Percentiles rank a stretch among this genome's conserved stretches.
phyloP scores from a whole-genome alignment of 495 filamentous ascomycete genomes.

The Physcia stellaris region DNA sequence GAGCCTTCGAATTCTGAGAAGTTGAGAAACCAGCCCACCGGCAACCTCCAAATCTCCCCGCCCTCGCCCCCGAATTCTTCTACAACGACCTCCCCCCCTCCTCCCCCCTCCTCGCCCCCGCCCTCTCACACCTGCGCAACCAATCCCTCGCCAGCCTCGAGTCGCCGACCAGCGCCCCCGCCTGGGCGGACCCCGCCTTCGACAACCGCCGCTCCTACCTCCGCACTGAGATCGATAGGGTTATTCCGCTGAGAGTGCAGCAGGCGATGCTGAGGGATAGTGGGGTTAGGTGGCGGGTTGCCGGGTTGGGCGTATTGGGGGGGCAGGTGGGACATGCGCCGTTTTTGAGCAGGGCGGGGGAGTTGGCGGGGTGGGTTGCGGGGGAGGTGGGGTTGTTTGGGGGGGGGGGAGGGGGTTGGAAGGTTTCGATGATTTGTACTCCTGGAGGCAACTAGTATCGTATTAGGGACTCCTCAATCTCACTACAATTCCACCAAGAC shows the following conservation, averaged over 20 bases:
- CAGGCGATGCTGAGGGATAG: slow-evolving; percentile 19
- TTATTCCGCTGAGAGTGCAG: slow-evolving; percentile 19
- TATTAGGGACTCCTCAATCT: too few relatives aligned
- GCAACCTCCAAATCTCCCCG: slow-evolving; percentile 12
- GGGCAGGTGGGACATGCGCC: slow-evolving; percentile 23
- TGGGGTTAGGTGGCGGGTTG: slow-evolving; percentile 13
- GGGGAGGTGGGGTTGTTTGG: not conserved
- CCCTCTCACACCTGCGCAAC: slow-evolving; percentile 7
- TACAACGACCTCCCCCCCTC: slow-evolving; percentile 21
- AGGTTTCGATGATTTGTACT: too few relatives aligned
- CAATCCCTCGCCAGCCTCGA: slow-evolving; percentile 21
- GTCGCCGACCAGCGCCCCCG: slow-evolving; percentile 2
- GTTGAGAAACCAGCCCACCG: slow-evolving; percentile 17
- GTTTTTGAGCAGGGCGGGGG: slow-evolving; percentile 20
- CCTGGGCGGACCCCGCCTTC: slow-evolving; percentile 16
- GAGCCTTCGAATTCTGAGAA: slow-evolving; percentile 9
- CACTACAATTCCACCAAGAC: too few relatives aligned
- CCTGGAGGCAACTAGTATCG: too few relatives aligned
- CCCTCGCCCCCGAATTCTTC: slow-evolving; percentile 12
- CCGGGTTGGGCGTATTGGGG: slow-evolving; percentile 15
- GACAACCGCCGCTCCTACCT: slow-evolving; percentile 22
- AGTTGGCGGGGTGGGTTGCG: slow-evolving; percentile 7
- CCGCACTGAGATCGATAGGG: slow-evolving; percentile 20
- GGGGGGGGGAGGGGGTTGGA: too few relatives aligned
- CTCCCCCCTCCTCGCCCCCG: slow-evolving; percentile 13